Evolutionary conservation across 768 basidiomycete species (phyloP), one percentile per base, ranked within the genome.

Genomic region (Phylloporus arenicola): DNA sequence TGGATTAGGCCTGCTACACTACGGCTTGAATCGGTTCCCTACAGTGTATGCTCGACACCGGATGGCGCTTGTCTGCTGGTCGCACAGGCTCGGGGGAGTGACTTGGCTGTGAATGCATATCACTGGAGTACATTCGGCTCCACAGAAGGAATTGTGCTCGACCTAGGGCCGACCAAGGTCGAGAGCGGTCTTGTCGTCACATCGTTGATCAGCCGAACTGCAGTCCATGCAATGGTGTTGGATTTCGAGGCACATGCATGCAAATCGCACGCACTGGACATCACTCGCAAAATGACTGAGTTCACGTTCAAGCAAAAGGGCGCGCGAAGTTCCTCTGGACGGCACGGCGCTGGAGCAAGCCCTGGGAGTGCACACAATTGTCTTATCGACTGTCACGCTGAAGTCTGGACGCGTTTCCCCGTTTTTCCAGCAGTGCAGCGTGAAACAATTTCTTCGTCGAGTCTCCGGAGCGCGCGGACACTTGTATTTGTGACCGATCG

Each of bases 331-430:
- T 42, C 47, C 10, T 47, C 58, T 24, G 53, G 33, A 22, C 54
- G 61, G 8, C 48, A 45, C 13, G 46, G 47, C n/a, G 12, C 40
- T 0, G 51, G 42, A 1, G 22, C 29, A 6, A 50, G 47, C 0
- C 48, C 41, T 16, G 22, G 45, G 6, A 71, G 71, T 2, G 55
- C 61, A 7, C 73, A 81, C 52, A 84, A 81, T 47, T 74, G 67
- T 39, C 64, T 83, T 11, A 64, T 83, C 16, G 77, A 80, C 53
- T 81, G 79, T 47, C 73, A 79, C 45, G 61, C 72, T 0, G 79
- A 81, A 13, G 76, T 81, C 19, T 83, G 81, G 81, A 79, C 72
- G 5, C 75, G 81, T 10, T 83, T 81, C 57, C 81, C 81, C 0
- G 81, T 83, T 3, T 54, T 78, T 2, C 68, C 81, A 2, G 79